Evolutionary conservation across 1,284 basidiomycete genomes (phyloP).

Genomic region (Trichosporon sp.): DNA sequence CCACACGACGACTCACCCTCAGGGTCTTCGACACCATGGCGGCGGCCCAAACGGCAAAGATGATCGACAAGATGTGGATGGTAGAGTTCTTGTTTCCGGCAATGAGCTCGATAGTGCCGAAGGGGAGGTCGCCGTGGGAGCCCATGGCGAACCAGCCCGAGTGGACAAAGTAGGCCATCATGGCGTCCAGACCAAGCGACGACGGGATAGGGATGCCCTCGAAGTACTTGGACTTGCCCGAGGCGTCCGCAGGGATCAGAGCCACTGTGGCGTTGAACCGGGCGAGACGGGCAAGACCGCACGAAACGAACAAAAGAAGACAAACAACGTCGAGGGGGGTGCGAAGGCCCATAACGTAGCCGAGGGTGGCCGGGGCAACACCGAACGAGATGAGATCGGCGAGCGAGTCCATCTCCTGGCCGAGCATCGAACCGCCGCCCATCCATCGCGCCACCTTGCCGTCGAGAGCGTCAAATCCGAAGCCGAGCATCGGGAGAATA

Average conservation of each 20-base stretch:
- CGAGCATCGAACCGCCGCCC: conserved; percentile 92
- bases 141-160: conserved; percentile 72
- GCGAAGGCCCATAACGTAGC: conserved; percentile 86
- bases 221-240: conserved; percentile 91
- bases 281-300: conserved; percentile 91
- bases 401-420: conserved; percentile 95
- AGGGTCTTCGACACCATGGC: conserved; percentile 96
- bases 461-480: conserved; percentile 97
- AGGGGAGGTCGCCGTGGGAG: conserved; percentile 62
- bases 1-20: conserved; percentile 59
- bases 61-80: conserved; percentile 70
- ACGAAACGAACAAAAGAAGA: conserved; percentile 89
- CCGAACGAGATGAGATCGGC: conserved; percentile 98
- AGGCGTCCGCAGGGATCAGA: conserved; percentile 80
- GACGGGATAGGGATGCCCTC: conserved; percentile 97
- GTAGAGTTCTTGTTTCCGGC: conserved; percentile 70
- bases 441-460: conserved; percentile 98
- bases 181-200: conserved; percentile 75
- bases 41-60: conserved; percentile 81
- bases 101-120: conserved; percentile 72
- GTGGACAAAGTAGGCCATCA: conserved; percentile 80
- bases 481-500: conserved; percentile 85
- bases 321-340: conserved; percentile 85
- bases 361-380: conserved; percentile 89
- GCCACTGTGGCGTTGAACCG: conserved; percentile 99